A percentile compares a stretch with the other conserved stretches of the same genome.
Evolutionary conservation across 2,329 filamentous ascomycete genomes (phyloP).

Genomic region (Exophiala dermatitidis): DNA sequence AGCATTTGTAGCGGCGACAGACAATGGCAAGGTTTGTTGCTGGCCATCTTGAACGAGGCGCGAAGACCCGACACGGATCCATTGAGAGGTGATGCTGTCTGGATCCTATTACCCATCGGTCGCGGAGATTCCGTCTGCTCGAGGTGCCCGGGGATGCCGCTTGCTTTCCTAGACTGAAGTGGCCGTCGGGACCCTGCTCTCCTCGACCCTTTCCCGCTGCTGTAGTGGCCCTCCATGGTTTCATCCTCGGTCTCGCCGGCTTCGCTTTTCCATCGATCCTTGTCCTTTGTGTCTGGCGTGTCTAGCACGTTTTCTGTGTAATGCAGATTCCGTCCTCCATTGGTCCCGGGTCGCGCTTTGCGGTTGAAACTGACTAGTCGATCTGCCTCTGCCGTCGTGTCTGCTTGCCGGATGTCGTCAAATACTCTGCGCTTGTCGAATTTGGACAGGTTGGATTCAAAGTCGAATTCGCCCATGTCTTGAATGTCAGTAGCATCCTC

Average conservation of each 20-base stretch:
- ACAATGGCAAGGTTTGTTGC: conserved; percentile 50
- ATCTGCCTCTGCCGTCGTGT: conserved; percentile 79
- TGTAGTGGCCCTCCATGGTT: conserved; percentile 34
- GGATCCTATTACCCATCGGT: conserved; percentile 17
- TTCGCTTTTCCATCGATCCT: conserved; percentile 61
- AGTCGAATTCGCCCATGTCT: conserved; percentile 91
- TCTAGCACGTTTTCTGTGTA: conserved; percentile 88
- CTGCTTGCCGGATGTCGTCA: conserved; percentile 81
- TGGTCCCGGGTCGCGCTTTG: conserved; percentile 56
- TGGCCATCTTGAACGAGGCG: conserved; percentile 46
- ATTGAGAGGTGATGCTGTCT: conserved; percentile 39
- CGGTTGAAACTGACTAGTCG: conserved; percentile 88
- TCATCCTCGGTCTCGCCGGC: conserved; percentile 54
- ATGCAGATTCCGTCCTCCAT: conserved; percentile 82
- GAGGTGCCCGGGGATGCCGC: conserved; percentile 35
- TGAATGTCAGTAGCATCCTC: conserved; percentile 93
- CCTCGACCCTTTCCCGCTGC: conserved; percentile 42
- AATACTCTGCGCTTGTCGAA: conserved; percentile 93
- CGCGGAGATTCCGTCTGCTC: conserved; percentile 25
- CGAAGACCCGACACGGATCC: conserved; percentile 28
- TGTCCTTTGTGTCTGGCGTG: conserved; percentile 37
- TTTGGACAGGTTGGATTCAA: conserved; percentile 78
- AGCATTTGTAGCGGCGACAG: conserved; percentile 74
- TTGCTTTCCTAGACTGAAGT: conserved; percentile 39
- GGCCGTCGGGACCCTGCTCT: conserved; percentile 36